Percentiles rank a stretch among this genome's conserved stretches.
Evolutionary conservation across 257 asterid species (phyloP).

Genomic region (Solanum sitiens): DNA sequence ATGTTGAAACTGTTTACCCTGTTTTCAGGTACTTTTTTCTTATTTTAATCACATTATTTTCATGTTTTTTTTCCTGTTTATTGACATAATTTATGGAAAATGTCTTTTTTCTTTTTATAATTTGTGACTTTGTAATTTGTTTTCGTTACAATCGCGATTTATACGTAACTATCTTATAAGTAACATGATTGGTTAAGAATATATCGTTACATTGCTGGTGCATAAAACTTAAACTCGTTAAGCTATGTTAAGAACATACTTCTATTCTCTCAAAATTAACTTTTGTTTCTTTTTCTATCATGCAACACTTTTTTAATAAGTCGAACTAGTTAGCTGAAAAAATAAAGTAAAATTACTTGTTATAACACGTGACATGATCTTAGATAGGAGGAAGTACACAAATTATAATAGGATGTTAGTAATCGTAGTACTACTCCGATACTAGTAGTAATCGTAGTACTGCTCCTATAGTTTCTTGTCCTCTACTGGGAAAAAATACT

Average conservation of each 20-base stretch:
- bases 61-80: neutral
- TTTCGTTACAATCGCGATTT: neutral
- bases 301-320: neutral
- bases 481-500: too few species aligned
- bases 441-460: neutral
- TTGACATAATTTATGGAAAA: neutral
- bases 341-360: neutral
- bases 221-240: neutral
- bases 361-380: neutral
- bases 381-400: neutral
- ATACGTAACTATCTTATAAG: neutral
- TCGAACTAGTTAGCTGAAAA: neutral
- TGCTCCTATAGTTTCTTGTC: too few species aligned
- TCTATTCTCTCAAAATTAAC: neutral
- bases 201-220: neutral
- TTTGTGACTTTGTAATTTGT: neutral
- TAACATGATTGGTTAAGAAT: neutral
- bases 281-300: neutral
- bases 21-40: conserved; percentile 60
- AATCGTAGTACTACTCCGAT: neutral
- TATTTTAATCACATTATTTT: neutral
- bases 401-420: neutral
- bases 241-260: neutral
- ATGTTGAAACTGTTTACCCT: conserved; percentile 82
- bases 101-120: neutral